Conservation (phyloP, 163 green algal species). For the Coccomyxa subellipsoidea region DNA sequence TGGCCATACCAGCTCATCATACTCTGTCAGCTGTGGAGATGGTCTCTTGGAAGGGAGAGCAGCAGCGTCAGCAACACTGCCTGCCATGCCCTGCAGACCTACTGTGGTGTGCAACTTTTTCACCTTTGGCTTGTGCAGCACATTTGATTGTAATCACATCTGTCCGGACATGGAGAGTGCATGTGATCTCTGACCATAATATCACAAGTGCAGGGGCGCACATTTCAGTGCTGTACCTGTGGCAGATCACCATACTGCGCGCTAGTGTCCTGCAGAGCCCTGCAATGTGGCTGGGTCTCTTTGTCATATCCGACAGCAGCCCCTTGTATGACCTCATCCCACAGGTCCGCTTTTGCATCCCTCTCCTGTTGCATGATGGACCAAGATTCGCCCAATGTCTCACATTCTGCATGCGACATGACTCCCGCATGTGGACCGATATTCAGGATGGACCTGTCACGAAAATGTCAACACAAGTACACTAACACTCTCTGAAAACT, state of each 20-base stretch:
- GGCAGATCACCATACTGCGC: slow-evolving; percentile 21
- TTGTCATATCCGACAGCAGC: neutral
- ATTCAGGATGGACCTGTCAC: neutral
- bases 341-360: too few relatives aligned
- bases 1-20: slow-evolving; percentile 11
- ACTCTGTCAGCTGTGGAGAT: neutral
- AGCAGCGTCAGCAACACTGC: neutral
- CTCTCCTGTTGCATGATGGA: too few relatives aligned
- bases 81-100: slow-evolving; percentile 7
- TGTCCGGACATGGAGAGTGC: neutral
- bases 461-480: too few relatives aligned
- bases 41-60: neutral
- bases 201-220: slow-evolving; percentile 15
- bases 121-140: neutral
- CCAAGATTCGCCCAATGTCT: too few relatives aligned
- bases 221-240: slow-evolving; percentile 24
- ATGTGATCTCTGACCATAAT: neutral
- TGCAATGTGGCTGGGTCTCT: slow-evolving; percentile 18
- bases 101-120: neutral
- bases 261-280: neutral
- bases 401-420: neutral
- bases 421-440: neutral
- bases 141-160: neutral
- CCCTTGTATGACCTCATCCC: neutral
- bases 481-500: too few relatives aligned